Evolutionary conservation across 208 protist genomes (phyloP), one percentile per base, ranked within the genome.

Genomic region (Wallacemonas sp.): DNA sequence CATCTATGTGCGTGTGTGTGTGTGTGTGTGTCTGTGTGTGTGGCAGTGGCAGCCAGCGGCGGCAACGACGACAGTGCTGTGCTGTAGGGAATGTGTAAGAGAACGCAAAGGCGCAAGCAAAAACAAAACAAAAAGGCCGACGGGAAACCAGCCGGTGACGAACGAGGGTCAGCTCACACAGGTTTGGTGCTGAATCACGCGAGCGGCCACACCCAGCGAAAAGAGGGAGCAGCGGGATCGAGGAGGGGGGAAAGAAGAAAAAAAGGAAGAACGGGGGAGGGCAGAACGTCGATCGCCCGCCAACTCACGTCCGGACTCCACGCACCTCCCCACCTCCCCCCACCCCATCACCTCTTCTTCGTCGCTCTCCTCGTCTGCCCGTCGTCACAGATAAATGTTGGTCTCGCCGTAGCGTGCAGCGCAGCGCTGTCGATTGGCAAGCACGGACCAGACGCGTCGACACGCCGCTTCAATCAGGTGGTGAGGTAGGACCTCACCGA

Each of bases 391-490:
- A 29, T 67, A 44, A 5, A 63, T 15, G 15, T 46, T 24, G 2
- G 0, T n/a, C n/a, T 17, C 45, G 12, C 57, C 44, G 29, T 34
- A 67, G 8, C 27, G 41, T 15, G 48, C 32, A 13, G 68, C 46
- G 33, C 73, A 79, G 8, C 58, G 42, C 39, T 58, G 61, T 19
- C 67, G 46, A 21, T 79, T 69, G 10, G 73, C 67, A 13, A 79
- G 59, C 19, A 79, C 45, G 1, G 38, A 63, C 73, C 73, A 79
- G 36, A 79, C 68, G 9, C 73, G 62, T 1, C 63, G 53, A 48
- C 73, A 74, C 27, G 73, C 73, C 13, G 13, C 3, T 32, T 71
- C 53, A 15, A 79, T 44, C 30, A 54, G 6, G n/a, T 17, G 1
- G 30, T 71, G 63, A 0, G 61, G 45, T 5, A 79, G 17, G 30